Evolutionary conservation across 805 yeast species (phyloP), one percentile per base, ranked within the genome.

Genomic region (Ogataea angusta): DNA sequence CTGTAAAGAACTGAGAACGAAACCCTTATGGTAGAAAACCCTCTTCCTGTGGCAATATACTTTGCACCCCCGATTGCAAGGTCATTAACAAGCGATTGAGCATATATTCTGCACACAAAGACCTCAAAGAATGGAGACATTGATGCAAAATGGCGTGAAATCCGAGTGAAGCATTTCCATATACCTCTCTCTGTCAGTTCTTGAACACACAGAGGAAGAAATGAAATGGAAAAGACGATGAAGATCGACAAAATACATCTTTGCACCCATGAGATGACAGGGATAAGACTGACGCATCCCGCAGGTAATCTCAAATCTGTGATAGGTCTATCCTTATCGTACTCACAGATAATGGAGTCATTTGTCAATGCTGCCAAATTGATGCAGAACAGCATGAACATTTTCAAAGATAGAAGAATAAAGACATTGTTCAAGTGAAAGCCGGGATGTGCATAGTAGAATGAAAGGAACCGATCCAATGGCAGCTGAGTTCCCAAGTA

Each of bases 401-500:
- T 64, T 55, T 82, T 74, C 39, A 85, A 70, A 1, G 93, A 83
- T 21, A 82, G 63, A 47, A 82, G 74, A 57, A 85, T 84, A 53
- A 83, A 80, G 41, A 82, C 78, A 59, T 85, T 85, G 59, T 85
- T 85, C 59, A 85, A 67, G 57, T 85, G 95, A 67, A 85, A 85
- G 15, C 95, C 95, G 1, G 93, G 89, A 54, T 85, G 95, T 2
- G 91, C 95, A 59, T 82, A 85, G 62, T 80, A 85, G 60, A 85
- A 85, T 0, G 91, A 80, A 43, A 85, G 64, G 66, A 85, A 85
- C 52, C 93, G 69, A 56, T 85, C 93, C 46, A 85, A 64, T 2
- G 91, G 88, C 26, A 85, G 66, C 47, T 82, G 87, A 2, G 89
- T 80, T 1, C 90, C 85, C 47, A 85, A 68, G 56, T 85, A 84